phyloP scores from a whole-genome alignment of 352 stramenopile genomes.

The Phytophthora brassicae region DNA sequence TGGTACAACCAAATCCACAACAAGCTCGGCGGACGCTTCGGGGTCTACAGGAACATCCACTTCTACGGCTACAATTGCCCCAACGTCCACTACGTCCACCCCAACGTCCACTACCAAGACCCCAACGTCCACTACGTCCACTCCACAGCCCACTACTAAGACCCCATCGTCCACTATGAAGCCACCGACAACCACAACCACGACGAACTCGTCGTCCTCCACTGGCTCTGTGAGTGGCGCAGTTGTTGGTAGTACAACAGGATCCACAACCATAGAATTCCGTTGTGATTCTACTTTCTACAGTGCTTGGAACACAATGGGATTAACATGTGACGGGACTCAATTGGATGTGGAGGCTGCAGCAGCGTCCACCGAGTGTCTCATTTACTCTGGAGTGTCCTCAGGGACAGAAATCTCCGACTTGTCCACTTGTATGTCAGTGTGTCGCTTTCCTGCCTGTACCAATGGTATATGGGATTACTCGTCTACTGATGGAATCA shows the following conservation, averaged over 20 bases:
- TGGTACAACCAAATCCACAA: too few species aligned
- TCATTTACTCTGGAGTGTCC: constrained; percentile 76
- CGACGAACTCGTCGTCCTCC: constrained; percentile 17
- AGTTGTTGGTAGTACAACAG: constrained; percentile 9
- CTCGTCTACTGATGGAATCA: constrained; percentile 57
- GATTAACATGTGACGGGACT: constrained; percentile 56
- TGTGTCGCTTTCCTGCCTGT: constrained; percentile 82
- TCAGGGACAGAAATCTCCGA: constrained; percentile 49
- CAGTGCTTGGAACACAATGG: constrained; percentile 67
- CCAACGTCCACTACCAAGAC: constrained; percentile 15
- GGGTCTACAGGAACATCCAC: too few species aligned
- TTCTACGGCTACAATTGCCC: too few species aligned
- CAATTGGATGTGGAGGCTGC: constrained; percentile 51
- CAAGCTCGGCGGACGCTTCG: too few species aligned
- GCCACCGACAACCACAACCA: constrained; percentile 12
- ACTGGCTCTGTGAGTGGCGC: constrained; percentile 4
- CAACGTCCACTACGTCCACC: not conserved
- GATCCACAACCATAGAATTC: constrained; percentile 50
- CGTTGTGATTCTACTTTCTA: constrained; percentile 79
- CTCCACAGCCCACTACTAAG: constrained; percentile 15
- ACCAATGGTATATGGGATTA: constrained; percentile 80
- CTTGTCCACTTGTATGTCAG: constrained; percentile 72
- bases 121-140: not conserved
- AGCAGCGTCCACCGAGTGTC: constrained; percentile 59
- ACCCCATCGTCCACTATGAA: constrained; percentile 30